Base-by-base conservation (phyloP, 2,329 filamentous ascomycete species). In the Fusarium compactum region DNA sequence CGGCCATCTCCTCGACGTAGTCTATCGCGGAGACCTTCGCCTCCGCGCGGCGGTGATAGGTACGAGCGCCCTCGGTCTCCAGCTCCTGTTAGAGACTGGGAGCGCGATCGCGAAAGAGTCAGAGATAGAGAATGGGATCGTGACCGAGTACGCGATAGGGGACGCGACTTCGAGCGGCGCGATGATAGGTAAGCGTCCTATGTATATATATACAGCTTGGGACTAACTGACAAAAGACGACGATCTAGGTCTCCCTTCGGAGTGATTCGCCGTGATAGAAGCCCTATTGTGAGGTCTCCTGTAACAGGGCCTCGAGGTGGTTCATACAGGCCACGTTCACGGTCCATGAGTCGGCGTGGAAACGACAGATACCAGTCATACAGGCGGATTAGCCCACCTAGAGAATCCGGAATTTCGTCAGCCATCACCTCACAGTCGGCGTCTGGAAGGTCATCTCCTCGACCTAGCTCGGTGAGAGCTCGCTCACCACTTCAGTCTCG, bases 201-300 rank as follows among this genome's bases (percentile, higher is more conserved):
- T 27, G 22, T n/a, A 14, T 16, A 20, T 38, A 6, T 55, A 41
- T 34, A 41, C 16, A n/a, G 27, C 18, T 16, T 51, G 40, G 65
- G 24, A 34, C 69, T 76, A 58, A 78, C 65, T 67, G 47, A 65
- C 34, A 67, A 69, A 58, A 86, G 85, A 77, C 82, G 85, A 67
- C 82, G 87, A 71, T 89, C 87, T 25, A 82, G 87, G 50, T 89
- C 87, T 34, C 86, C 87, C 2, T 83, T 82, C 62, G 81, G 81
- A 41, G 45, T 63, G 38, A 56, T 59, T 22, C 82, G 79, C 29
- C 81, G 78, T 25, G 78, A 79, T 10, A 77, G 79, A 68, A 78
- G 64, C n/a, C 78, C 78, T 20, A 71, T 69, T 8, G 69, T 72
- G 24, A 75, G 75, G 53, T 76, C 75, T 3, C 75, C 78, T 22